phyloP scores from a whole-genome alignment of 1,284 basidiomycete genomes.

The Leccinum proximum region DNA sequence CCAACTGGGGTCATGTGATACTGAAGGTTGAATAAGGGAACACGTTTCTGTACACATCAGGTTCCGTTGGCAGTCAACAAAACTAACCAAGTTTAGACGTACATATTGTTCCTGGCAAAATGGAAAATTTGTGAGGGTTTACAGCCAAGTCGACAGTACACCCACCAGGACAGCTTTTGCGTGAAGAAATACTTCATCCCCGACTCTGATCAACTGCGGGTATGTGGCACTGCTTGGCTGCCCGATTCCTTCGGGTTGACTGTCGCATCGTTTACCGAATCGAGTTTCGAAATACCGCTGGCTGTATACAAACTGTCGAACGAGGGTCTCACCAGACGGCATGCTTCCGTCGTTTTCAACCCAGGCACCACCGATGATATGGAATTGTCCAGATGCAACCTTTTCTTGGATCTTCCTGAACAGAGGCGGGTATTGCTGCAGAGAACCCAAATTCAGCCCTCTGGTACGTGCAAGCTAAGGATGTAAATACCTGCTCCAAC shows the following conservation, averaged over 20 bases:
- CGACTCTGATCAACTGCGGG: conserved; percentile 86
- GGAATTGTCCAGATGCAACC: conserved; percentile 79
- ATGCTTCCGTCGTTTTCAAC: conserved; percentile 93
- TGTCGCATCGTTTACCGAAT: conserved; percentile 78
- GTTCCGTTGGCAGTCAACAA: not conserved
- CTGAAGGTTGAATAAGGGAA: conserved; percentile 96
- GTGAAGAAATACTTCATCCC: conserved; percentile 98
- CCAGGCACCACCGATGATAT: conserved; percentile 84
- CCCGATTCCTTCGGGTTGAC: too few species aligned
- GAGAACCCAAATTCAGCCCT: conserved; percentile 7
- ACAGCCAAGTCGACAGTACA: conserved; percentile 2
- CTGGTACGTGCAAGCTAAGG: not conserved
- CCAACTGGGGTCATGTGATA: conserved; percentile 94
- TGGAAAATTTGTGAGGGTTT: conserved; percentile 5
- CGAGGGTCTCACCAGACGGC: conserved; percentile 89
- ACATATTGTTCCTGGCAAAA: conserved; percentile 72
- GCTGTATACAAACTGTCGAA: conserved; percentile 90
- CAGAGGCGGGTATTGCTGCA: conserved; percentile 80
- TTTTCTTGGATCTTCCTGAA: conserved; percentile 82
- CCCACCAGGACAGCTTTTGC: conserved; percentile 86
- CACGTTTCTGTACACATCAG: conserved; percentile 54
- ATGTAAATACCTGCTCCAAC: conserved; percentile 65
- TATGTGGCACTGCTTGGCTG: conserved; percentile 49
- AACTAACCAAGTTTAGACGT: conserved; percentile 15
- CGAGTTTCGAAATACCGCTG: conserved; percentile 82